Evolutionary conservation across 2,329 filamentous ascomycete species (phyloP), one percentile per base, ranked within the genome.

Genomic region (Cryphonectria nitschkei): DNA sequence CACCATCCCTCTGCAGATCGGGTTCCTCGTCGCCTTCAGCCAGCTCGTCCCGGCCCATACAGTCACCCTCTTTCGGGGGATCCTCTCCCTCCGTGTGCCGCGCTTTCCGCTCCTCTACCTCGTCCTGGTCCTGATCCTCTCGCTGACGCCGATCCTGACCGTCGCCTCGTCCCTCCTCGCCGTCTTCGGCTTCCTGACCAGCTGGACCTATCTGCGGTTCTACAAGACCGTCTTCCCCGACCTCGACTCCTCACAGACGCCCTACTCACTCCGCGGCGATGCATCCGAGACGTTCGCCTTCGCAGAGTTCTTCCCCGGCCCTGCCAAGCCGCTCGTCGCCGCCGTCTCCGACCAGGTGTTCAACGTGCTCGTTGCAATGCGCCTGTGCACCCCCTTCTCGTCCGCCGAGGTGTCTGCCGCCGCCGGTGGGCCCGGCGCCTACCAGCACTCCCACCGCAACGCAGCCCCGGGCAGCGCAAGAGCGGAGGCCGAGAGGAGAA

Each of bases 1-100:
- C 76, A 95, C 94, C 69, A 91, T 97, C 74, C 90, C 95, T 22
- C 86, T 98, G 70, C 95, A 98, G 81, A 94, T 96, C 63, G 91
- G 93, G 73, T 98, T 98, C 84, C 92, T 99, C 73, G 93, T 98
- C 76, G 93, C 95, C 68, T 97, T 98, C 83, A 98, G 97, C 83
- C 96, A 99, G 82, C 93, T 99, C 65, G 92, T 98, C 50, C 96
- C 96, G 32, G 95, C 97, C 73, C 96, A 99, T 81, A 99, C 96
- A 14, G 95, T 98, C 68, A 96, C 95, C 5, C 89, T 99, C 71
- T 95, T 97, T 84, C 92, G 92, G 74, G 94, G 94, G 74, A 84
- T 97, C 73, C 80, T 98, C 71, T 97, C 96, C 72, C 90, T 98
- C 80, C 93, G 95, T 75, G 94, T 99, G 68, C 89, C 89, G 26